Evolutionary conservation across 148 eudicot species (phyloP), one percentile per base, ranked within the genome.

Genomic region (Cornus controversa): DNA sequence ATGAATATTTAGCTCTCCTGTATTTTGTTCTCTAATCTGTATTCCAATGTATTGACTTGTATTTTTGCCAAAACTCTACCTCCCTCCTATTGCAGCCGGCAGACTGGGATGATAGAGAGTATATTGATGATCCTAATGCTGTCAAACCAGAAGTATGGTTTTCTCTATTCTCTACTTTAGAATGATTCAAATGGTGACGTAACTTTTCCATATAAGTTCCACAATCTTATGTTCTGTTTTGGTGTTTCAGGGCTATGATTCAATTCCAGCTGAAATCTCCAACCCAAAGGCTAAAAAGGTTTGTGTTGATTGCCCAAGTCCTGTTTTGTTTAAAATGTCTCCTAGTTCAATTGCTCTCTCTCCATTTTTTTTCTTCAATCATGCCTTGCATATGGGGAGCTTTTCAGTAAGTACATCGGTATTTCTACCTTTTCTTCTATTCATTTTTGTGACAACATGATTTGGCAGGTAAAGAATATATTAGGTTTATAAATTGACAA

Each of bases 251-350:
- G 99, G 98, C 71, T 96, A 96, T 88, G 98, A 96, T 75, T 89
- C 90, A 57, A 93, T 96, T 26, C 97, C 97, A 2, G 65, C 76
- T 37, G 95, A 96, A 82, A 96, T 93, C 80, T 92, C 99, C 53
- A 93, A 96, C 84, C 98, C 99, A 42, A 87, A 86, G 81, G 99
- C 97, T 66, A 91, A 86, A 81, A 60, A 90, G 98, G 99, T 96
- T 72, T 54, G 84, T 70, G 65, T 73, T 66, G 20, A 73, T 25
- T 62, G 69, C 76, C 66, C 18, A 37, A 62, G 3, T 29, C 5
- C 74, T 78, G 28, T 63, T 64, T 64, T 40, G 80, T 40, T 40
- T 14, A 60, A 4, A 18, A 20, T 60, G 25, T 18, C 24, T 60
- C 64, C 18, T 11, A 16, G 18, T 80, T 85, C 87, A 50, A 70